Base-by-base conservation (phyloP, 495 filamentous ascomycete genomes). In the Penicillium bialowiezense region DNA sequence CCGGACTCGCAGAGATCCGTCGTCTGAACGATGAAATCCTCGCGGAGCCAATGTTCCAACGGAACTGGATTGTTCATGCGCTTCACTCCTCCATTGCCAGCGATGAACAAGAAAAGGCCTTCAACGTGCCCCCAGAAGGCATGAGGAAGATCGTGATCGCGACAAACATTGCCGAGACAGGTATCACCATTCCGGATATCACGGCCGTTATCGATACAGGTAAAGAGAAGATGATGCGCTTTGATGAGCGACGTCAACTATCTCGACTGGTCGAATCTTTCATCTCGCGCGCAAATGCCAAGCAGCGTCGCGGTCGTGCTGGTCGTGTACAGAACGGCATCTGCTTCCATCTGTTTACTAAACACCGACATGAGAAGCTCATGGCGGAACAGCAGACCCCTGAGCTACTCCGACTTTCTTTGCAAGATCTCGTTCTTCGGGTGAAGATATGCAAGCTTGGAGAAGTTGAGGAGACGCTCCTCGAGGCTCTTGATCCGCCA, bases 381-480 rank as follows among this genome's bases (percentile, higher is more conserved):
- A 89, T 97, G 77, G 80, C 82, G 12, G 89, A 91, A 41, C 89
- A 96, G 60, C 93, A 97, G 72, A 95, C 87, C 0, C 93, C 93
- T 0, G 93, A 98, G 64, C 90, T 98, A 79, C 83, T 97, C 35
- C 86, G 93, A 2, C 77, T 98, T 5, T 96, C 91, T 0, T 70
- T 98, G 8, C 92, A 97, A 68, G 93, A 98, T 55, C 79, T 97
- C 3, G 89, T 91, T 7, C 85, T 98, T 53, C 84, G 93, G n/a
- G 90, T 97, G 53, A 98, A 98, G 70, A 93, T 95, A 29, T 98
- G 91, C 71, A 93, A 91, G 58, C 78, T 98, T 41, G 93, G 93
- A 3, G 83, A 85, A 39, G 91, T 97, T 41, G 92, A 96, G 58
- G 79, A 90, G 52, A 95, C 90, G 0, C 76, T 98, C 5, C 78